phyloP scores from a whole-genome alignment of 257 asterid genomes.

The Petunia axillaris region DNA sequence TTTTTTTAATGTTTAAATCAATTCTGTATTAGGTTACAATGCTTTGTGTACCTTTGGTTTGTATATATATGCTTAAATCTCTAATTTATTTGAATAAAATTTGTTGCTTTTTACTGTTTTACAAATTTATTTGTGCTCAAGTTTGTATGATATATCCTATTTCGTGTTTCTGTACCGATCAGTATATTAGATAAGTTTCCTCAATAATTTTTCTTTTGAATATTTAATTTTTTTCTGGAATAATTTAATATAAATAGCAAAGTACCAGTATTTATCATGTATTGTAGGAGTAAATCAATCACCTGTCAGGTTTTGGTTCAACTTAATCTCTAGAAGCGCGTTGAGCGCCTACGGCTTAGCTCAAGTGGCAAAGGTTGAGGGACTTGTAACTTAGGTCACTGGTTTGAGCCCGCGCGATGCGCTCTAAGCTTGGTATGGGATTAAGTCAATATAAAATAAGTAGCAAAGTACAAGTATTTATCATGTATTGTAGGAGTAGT shows the following conservation, averaged over 20 bases:
- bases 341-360: too few species aligned
- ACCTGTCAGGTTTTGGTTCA: not conserved
- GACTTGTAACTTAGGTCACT: too few species aligned
- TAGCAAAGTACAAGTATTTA: too few species aligned
- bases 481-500: too few species aligned
- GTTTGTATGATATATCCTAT: not conserved
- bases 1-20: not conserved
- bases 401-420: too few species aligned
- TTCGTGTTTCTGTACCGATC: too few species aligned
- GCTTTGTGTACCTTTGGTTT: not conserved
- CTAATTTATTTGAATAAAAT: not conserved
- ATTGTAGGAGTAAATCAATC: not conserved
- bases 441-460: too few species aligned
- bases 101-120: not conserved
- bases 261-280: not conserved
- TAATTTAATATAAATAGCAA: too few species aligned
- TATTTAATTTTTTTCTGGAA: too few species aligned
- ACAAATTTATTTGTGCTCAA: not conserved
- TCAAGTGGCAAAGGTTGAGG: too few species aligned
- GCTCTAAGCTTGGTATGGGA: too few species aligned
- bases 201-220: not conserved
- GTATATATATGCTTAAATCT: not conserved
- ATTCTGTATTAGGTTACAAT: not conserved
- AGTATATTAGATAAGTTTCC: not conserved
- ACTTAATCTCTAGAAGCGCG: not conserved